Base-by-base conservation (phyloP, 805 yeast genomes). In the Suhomyces tanzawaensis region DNA sequence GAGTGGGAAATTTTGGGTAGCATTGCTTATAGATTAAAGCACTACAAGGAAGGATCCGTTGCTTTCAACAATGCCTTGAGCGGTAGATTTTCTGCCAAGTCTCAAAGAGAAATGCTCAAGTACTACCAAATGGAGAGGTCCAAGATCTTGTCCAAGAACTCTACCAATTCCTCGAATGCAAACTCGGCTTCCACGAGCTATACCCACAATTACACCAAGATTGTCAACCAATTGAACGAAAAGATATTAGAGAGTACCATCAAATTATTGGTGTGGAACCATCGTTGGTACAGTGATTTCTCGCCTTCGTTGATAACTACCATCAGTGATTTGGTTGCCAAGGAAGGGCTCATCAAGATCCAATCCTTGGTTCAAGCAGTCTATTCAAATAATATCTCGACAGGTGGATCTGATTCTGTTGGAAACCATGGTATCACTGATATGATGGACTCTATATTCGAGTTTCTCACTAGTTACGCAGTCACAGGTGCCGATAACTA, bases 271-370 rank as follows among this genome's bases (percentile, higher is more conserved):
- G 95, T 93, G n/a, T 95, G 98, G 97, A 85, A 88, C 56, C 97
- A 90, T 61, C 78, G 99, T 55, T 93, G 99, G 99, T 95, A 91
- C 64, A 77, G 82, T 46, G 96, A 91, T 48, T 91, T 89, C 55
- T 81, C 95, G 7, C 85, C 95, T 15, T 68, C 69, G 33, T 66
- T 88, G 33, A 55, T 81, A n/a, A 57, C 64, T n/a, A 65, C 79
- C 0, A 62, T 89, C 42, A 65, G 76, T 15, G 75, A 72, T 37
- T 67, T 88, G 39, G 80, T 87, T 17, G 78, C 77, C 28, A 82
- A 82, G 52, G 88, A 85, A 50, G 96, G 97, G 0, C 61, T 83
- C 30, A 77, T 84, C 21, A 89, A 86, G 60, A 77, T 88, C 28
- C 81, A 79, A 45, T 82, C 81, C 46, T 81, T 82, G 51, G 76